Evolutionary conservation across 2,329 filamentous ascomycete genomes (phyloP).

Genomic region (Aureobasidium pullulans): DNA sequence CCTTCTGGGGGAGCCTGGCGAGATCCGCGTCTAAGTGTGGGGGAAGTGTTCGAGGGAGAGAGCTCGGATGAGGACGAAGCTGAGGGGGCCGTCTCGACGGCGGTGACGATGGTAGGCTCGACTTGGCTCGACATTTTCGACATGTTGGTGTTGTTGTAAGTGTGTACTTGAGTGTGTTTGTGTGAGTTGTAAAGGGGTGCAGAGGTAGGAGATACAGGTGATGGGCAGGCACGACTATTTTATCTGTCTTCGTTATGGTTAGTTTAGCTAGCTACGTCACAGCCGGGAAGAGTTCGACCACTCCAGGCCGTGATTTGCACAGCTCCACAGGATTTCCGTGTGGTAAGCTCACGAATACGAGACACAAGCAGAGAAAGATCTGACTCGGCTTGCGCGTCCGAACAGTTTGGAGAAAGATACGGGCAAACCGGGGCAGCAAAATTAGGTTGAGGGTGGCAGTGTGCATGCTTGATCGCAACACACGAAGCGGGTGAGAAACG

Average conservation of each 20-base stretch:
- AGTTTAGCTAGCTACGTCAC: slow-evolving; percentile 1
- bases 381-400: slow-evolving; percentile 11
- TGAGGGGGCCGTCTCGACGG: not conserved
- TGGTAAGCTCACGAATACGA: slow-evolving; percentile 6
- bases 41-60: not conserved
- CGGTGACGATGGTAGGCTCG: slow-evolving; percentile 3
- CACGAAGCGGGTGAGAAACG: not conserved
- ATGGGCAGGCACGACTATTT: not conserved
- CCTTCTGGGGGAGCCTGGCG: not conserved
- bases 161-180: not conserved
- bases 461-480: not conserved
- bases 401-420: not conserved
- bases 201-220: not conserved
- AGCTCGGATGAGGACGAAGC: not conserved
- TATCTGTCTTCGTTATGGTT: not conserved
- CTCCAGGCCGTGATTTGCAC: not conserved
- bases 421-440: not conserved
- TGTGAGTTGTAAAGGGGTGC: not conserved
- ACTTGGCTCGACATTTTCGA: slow-evolving; percentile 8
- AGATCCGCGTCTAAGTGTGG: not conserved
- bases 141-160: not conserved
- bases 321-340: slow-evolving; percentile 5
- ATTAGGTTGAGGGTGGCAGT: slow-evolving; percentile 4
- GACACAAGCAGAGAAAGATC: slow-evolving; percentile 7
- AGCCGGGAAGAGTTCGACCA: not conserved